phyloP scores from a whole-genome alignment of 2,329 filamentous ascomycete genomes.

The Ceratocystis alfenasii region DNA sequence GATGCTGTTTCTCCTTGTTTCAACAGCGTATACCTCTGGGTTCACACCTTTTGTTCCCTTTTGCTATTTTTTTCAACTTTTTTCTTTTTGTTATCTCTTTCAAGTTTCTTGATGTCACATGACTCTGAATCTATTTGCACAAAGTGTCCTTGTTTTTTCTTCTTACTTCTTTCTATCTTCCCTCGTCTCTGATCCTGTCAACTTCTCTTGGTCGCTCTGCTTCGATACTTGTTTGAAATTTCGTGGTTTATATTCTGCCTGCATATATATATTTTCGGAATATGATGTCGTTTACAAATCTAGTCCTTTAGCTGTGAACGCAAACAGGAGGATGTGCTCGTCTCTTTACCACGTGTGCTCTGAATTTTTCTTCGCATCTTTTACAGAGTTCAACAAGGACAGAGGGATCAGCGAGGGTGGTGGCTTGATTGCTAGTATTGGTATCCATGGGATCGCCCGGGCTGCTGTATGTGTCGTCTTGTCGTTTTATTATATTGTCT shows the following conservation, averaged over 20 bases:
- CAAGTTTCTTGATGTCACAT: slow-evolving; percentile 10
- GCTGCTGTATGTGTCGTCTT: neutral
- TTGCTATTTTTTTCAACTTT: slow-evolving; percentile 14
- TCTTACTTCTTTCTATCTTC: neutral
- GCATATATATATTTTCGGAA: slow-evolving; percentile 21
- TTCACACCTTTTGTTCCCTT: slow-evolving; percentile 8
- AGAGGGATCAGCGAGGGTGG: neutral
- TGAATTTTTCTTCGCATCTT: neutral
- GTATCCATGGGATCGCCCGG: neutral
- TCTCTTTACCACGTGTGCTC: neutral
- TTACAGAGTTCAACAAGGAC: neutral
- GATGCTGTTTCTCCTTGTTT: slow-evolving; percentile 4
- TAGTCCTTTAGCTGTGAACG: neutral
- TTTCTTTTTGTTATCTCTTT: slow-evolving; percentile 4
- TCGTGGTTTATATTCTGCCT: slow-evolving; percentile 20
- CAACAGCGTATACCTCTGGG: neutral
- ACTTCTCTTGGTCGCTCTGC: slow-evolving; percentile 12
- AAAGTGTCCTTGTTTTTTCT: slow-evolving; percentile 12
- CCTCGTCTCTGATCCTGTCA: slow-evolving; percentile 1
- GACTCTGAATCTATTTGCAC: slow-evolving; percentile 16
- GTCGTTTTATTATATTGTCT: slow-evolving; percentile 12
- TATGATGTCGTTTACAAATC: slow-evolving; percentile 14
- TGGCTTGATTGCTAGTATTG: neutral
- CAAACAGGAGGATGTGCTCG: no score
- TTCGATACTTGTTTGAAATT: slow-evolving; percentile 20